Conservation (phyloP, 2,329 filamentous ascomycete genomes). For the Xylaria hypoxylon region DNA sequence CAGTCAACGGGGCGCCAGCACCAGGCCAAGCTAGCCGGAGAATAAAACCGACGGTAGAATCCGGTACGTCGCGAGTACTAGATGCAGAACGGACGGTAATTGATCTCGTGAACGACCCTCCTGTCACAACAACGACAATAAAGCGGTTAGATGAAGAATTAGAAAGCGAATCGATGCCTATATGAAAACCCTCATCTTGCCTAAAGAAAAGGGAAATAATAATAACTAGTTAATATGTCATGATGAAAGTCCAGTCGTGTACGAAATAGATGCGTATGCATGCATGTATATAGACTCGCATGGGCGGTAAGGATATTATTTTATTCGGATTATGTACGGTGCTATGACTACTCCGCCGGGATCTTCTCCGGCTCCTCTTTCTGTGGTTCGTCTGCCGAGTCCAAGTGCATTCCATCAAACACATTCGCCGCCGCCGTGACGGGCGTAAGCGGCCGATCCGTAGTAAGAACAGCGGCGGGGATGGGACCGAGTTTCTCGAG, state of each 20-base stretch:
- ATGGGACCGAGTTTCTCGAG: slow-evolving; percentile 55
- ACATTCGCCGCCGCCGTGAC: slow-evolving; percentile 50
- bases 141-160: neutral
- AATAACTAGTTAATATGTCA: neutral
- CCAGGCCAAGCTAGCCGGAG: slow-evolving; percentile 33
- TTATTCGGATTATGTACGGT: slow-evolving; percentile 28
- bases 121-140: neutral
- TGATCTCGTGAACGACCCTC: slow-evolving; percentile 1
- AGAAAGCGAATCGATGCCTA: slow-evolving; percentile 11
- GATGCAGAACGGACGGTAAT: neutral
- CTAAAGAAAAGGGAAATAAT: slow-evolving; percentile 1
- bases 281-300: slow-evolving; percentile 12
- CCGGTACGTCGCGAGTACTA: slow-evolving; percentile 26
- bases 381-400: slow-evolving; percentile 30
- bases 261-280: slow-evolving; percentile 14
- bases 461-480: slow-evolving; percentile 47
- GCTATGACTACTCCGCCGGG: slow-evolving; percentile 26
- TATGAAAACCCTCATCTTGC: neutral
- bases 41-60: slow-evolving; percentile 14
- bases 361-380: slow-evolving; percentile 30
- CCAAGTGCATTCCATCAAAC: slow-evolving; percentile 55
- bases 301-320: slow-evolving; percentile 6
- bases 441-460: slow-evolving; percentile 46
- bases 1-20: slow-evolving; percentile 8
- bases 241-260: neutral